Percentiles rank a stretch among this genome's conserved stretches.
Evolutionary conservation across 441 rosid species (phyloP).

Genomic region (Syzygium malaccense): DNA sequence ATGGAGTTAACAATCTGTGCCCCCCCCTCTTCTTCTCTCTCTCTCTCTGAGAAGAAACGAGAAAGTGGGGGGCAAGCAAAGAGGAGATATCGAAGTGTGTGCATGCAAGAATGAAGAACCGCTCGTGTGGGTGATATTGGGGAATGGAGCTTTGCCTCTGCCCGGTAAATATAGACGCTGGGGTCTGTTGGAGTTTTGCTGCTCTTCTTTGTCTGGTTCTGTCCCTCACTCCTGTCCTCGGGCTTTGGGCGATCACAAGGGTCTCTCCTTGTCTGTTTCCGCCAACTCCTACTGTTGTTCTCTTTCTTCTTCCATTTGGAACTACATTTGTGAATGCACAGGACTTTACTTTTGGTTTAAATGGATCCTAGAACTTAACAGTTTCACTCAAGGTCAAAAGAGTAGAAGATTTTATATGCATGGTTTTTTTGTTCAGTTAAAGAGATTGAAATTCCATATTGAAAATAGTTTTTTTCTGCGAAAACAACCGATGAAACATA

Average conservation of each 20-base stretch:
- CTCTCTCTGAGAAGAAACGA: neutral
- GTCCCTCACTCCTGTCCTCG: neutral
- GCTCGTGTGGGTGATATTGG: slow-evolving; percentile 55
- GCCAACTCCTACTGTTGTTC: neutral
- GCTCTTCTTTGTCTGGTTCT: neutral
- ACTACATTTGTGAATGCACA: neutral
- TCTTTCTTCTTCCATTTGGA: neutral
- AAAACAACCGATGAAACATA: neutral
- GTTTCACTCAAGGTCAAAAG: neutral
- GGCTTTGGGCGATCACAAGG: neutral
- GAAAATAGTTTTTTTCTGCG: neutral
- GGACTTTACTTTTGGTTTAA: neutral
- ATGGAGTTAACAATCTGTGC: neutral
- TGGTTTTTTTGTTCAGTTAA: neutral
- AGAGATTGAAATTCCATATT: neutral
- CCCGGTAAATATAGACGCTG: neutral
- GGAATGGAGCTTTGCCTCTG: slow-evolving; percentile 5
- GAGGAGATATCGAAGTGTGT: neutral
- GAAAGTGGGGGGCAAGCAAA: neutral
- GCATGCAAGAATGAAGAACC: slow-evolving; percentile 39
- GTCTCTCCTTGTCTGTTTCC: neutral
- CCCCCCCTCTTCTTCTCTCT: neutral
- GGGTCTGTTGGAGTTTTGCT: neutral
- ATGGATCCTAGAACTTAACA: neutral
- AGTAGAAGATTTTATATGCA: neutral